Evolutionary conservation across 805 yeast species (phyloP).

Genomic region (Wickerhamomyces bisporus): DNA sequence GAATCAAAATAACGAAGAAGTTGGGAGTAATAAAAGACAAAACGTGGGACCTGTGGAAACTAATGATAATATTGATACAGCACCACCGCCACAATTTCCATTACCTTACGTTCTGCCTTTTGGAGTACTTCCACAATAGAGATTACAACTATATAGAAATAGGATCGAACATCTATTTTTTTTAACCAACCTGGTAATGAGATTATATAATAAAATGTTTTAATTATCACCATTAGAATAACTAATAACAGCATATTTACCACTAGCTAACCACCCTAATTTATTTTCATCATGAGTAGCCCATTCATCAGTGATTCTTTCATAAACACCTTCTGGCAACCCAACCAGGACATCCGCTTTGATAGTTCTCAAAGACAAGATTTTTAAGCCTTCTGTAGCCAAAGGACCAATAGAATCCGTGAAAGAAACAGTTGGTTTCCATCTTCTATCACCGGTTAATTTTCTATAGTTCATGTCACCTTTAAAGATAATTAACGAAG

Average conservation of each 20-base stretch:
- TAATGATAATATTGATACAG: too few species aligned
- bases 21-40: constrained; percentile 12
- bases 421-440: constrained; percentile 84
- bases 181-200: too few species aligned
- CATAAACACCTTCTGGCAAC: constrained; percentile 65
- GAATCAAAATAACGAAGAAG: constrained; percentile 8
- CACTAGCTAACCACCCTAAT: constrained; percentile 79
- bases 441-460: constrained; percentile 81
- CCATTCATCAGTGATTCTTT: constrained; percentile 59
- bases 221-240: constrained; percentile 37
- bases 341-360: constrained; percentile 96
- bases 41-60: neutral
- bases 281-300: constrained; percentile 56
- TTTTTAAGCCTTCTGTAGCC: constrained; percentile 54
- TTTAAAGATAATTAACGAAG: constrained; percentile 76
- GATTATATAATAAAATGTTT: too few species aligned
- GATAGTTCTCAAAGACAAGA: constrained; percentile 82
- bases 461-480: constrained; percentile 97
- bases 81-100: too few species aligned
- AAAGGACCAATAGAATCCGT: constrained; percentile 62
- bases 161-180: too few species aligned
- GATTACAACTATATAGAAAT: neutral
- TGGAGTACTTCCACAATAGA: too few species aligned
- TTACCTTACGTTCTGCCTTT: too few species aligned
- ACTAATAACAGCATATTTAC: constrained; percentile 90